A percentile compares a stretch with the other conserved stretches of the same genome.
Evolutionary conservation across 2,329 filamentous ascomycete genomes (phyloP).

Genomic region (Alternaria arborescens): DNA sequence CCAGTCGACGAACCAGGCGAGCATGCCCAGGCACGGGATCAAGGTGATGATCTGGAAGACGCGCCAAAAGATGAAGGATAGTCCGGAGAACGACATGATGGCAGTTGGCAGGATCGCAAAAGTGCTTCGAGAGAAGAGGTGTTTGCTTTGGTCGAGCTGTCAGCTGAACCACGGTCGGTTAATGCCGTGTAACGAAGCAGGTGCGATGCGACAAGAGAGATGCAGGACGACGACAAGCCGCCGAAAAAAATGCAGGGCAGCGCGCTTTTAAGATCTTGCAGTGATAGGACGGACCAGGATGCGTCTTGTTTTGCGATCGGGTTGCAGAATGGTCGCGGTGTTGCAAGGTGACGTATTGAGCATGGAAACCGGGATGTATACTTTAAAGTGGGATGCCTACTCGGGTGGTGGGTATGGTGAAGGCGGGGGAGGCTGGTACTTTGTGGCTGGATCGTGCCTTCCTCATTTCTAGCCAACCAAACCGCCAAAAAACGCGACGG

Average conservation of each 20-base stretch:
- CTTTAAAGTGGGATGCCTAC: slow-evolving; percentile 12
- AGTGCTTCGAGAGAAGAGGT: slow-evolving; percentile 7
- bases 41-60: slow-evolving; percentile 68
- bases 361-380: slow-evolving; percentile 24
- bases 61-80: slow-evolving; percentile 70
- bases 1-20: slow-evolving; percentile 67
- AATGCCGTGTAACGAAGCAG: slow-evolving; percentile 9
- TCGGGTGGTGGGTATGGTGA: slow-evolving; percentile 16
- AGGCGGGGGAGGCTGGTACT: slow-evolving; percentile 38
- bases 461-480: slow-evolving; percentile 23
- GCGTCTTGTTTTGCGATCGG: slow-evolving; percentile 24
- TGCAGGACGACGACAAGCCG: slow-evolving; percentile 20
- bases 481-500: slow-evolving; percentile 2
- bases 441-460: slow-evolving; percentile 33
- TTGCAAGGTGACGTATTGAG: slow-evolving; percentile 35
- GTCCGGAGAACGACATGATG: slow-evolving; percentile 60
- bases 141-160: slow-evolving; percentile 19
- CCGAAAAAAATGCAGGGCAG: slow-evolving; percentile 17
- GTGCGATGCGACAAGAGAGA: slow-evolving; percentile 19
- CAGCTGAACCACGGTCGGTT: slow-evolving; percentile 16
- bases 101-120: slow-evolving; percentile 14
- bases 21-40: slow-evolving; percentile 70
- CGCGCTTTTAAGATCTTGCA: slow-evolving; percentile 24
- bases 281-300: slow-evolving; percentile 19
- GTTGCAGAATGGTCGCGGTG: slow-evolving; percentile 18